Evolutionary conservation across 169 alveolate species (phyloP).

Genomic region (Eimeria acervulina): DNA sequence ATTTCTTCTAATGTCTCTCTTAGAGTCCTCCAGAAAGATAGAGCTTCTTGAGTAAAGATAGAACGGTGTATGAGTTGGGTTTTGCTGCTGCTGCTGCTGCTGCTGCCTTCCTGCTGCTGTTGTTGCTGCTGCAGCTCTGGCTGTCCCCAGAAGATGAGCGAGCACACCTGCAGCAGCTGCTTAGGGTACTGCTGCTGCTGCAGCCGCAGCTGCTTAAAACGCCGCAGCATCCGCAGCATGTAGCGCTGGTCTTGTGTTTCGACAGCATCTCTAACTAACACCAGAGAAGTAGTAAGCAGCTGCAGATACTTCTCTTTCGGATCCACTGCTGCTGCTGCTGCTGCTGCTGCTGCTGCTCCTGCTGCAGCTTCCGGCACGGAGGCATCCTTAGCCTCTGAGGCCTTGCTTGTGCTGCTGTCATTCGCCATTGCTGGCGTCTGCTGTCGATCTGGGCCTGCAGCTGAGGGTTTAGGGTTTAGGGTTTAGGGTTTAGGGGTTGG

Average conservation of each 20-base stretch:
- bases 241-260: slow-evolving; percentile 35
- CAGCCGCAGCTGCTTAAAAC: slow-evolving; percentile 43
- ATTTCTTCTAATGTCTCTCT: background rate
- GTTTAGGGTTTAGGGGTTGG: background rate
- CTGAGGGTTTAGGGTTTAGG: too few species aligned
- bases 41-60: background rate
- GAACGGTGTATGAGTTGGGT: background rate
- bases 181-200: slow-evolving; percentile 13
- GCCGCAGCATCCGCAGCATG: slow-evolving; percentile 58
- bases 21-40: background rate
- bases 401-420: background rate
- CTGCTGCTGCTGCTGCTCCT: background rate
- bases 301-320: slow-evolving; percentile 2
- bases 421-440: background rate
- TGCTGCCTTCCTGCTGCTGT: too few species aligned
- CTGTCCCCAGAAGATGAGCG: slow-evolving; percentile 12
- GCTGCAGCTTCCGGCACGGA: background rate
- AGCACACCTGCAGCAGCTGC: slow-evolving; percentile 38
- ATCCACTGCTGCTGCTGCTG: slow-evolving; percentile 25
- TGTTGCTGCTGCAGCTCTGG: background rate
- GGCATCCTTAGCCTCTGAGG: slow-evolving; percentile 22
- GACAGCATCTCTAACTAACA: slow-evolving; percentile 22
- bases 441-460: background rate
- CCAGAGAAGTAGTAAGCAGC: slow-evolving; percentile 7
- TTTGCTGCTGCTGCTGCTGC: background rate